These are phyloP conservation scores for Trichoderma breve DNA, from an alignment of 2,329 filamentous ascomycete species.

Conservation along the genomic window DNA sequence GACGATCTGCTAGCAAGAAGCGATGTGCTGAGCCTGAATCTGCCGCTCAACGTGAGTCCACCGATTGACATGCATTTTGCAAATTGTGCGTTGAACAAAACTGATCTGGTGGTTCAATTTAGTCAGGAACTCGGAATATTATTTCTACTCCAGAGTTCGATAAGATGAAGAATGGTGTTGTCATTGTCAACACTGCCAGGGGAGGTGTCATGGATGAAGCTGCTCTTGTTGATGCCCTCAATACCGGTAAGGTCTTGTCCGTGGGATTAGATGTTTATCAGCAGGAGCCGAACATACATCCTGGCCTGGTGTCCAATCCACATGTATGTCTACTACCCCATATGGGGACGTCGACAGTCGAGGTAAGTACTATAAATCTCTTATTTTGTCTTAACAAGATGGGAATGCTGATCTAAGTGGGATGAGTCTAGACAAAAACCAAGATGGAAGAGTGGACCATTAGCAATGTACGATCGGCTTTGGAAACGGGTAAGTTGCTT, in stretches of 20 bases:
- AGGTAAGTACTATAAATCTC: background rate
- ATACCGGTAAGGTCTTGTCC: slow-evolving; percentile 43
- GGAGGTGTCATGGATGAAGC: slow-evolving; percentile 49
- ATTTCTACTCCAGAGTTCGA: slow-evolving; percentile 34
- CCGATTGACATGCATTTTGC: background rate
- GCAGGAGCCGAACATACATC: slow-evolving; percentile 43
- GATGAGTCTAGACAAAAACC: background rate
- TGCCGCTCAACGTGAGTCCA: slow-evolving; percentile 14
- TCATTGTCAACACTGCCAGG: slow-evolving; percentile 52
- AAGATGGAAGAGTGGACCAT: background rate
- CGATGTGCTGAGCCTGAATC: slow-evolving; percentile 42
- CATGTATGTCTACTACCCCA: background rate
- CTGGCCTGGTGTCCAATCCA: background rate
- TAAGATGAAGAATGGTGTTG: slow-evolving; percentile 46
- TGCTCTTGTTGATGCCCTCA: slow-evolving; percentile 46
- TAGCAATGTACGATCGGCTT: background rate
- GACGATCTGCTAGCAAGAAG: slow-evolving; percentile 39
- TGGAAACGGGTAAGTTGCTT: background rate
- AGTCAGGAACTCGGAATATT: background rate
- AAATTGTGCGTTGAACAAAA: background rate
- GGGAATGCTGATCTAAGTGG: background rate
- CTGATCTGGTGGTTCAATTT: background rate
- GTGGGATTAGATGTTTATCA: slow-evolving; percentile 50
- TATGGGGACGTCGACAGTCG: background rate
- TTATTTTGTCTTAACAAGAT: too few species aligned